A percentile compares a stretch with the other conserved stretches of the same genome.
These are phyloP conservation scores for Ogataea nonfermentans DNA, from an alignment of 805 yeast species.

Conservation along the genomic window DNA sequence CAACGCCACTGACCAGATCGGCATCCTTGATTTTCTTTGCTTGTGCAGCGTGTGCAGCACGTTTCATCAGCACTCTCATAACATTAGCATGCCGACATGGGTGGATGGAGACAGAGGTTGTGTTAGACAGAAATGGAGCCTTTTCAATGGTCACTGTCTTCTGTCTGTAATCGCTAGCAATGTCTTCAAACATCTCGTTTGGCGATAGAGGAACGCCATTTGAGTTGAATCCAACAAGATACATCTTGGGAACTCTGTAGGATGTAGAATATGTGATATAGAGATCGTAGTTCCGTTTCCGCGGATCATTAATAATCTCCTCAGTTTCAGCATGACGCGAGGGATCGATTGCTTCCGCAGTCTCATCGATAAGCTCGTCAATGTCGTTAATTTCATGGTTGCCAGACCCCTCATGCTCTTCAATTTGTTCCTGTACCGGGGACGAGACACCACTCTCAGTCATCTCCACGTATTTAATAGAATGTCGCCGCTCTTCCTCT, in stretches of 20 bases:
- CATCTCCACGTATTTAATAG: slow-evolving; percentile 23
- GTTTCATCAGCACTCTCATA: slow-evolving; percentile 81
- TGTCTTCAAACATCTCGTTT: slow-evolving; percentile 91
- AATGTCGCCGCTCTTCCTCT: slow-evolving; percentile 29
- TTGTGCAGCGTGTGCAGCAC: slow-evolving; percentile 53
- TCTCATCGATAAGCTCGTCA: slow-evolving; percentile 36
- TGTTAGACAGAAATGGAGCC: slow-evolving; percentile 76
- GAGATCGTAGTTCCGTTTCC: slow-evolving; percentile 75
- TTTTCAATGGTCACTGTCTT: slow-evolving; percentile 96
- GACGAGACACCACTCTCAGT: slow-evolving; percentile 21
- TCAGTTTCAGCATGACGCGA: slow-evolving; percentile 33
- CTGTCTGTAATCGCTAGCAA: slow-evolving; percentile 85
- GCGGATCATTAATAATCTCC: slow-evolving; percentile 37
- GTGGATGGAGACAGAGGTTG: slow-evolving; percentile 85
- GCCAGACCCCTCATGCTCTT: slow-evolving; percentile 15
- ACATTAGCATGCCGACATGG: slow-evolving; percentile 96
- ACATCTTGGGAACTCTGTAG: slow-evolving; percentile 93
- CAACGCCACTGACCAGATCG: slow-evolving; percentile 41
- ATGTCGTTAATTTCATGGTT: slow-evolving; percentile 43
- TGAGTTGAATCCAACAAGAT: slow-evolving; percentile 79
- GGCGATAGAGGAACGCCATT: slow-evolving; percentile 87
- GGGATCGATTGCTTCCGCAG: slow-evolving; percentile 28
- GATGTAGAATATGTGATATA: slow-evolving; percentile 93
- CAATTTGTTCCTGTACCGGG: slow-evolving; percentile 7
- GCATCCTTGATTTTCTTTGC: slow-evolving; percentile 33